Evolutionary conservation across 345 rosid genomes (phyloP), one percentile per base, ranked within the genome.

Genomic region (Garcia nutans): DNA sequence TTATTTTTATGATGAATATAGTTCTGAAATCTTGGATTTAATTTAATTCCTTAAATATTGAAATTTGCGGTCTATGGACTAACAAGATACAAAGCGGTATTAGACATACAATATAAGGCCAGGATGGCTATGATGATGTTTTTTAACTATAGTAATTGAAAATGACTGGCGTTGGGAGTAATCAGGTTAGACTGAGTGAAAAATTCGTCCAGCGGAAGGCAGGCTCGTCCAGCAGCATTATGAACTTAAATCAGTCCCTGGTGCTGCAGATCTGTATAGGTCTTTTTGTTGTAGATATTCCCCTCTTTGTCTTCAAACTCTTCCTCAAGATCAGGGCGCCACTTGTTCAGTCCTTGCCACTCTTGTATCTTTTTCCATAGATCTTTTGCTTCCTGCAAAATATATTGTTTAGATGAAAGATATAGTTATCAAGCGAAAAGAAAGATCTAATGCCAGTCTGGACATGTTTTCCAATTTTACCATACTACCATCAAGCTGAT

Each of bases 241-340:
- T 44, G 9, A 41, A 54, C 31, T 74, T 82, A 93, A 3, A 96
- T 93, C 79, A 96, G 88, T 55, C 99, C 99, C 81, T 93, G 99
- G 33, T 98, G 96, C 85, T 96, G 98, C 69, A 96, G 89, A 88
- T 96, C 99, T 26, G 96, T 84, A 70, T 86, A 96, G 15, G 99
- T 96, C 91, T 93, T 96, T 86, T 90, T 96, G 90, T 96, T 96
- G 82, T 96, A 96, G 47, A 93, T 96, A 86, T 96, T 96, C 10
- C 99, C 99, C 81, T 96, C 99, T 79, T 78, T 89, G 78, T 96
- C 99, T 80, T 96, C 99, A n/a, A 93, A 96, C 73, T 96, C 99
- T 83, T 96, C 99, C 84, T 96, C 99, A 6, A 96, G 97, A 71
- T 96, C 99, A 0, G 99, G 99, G 10, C 98, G 92, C 99, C 99